These are phyloP conservation scores for Colletotrichum melonis DNA, from an alignment of 2,329 filamentous ascomycete species.

Conservation along the genomic window DNA sequence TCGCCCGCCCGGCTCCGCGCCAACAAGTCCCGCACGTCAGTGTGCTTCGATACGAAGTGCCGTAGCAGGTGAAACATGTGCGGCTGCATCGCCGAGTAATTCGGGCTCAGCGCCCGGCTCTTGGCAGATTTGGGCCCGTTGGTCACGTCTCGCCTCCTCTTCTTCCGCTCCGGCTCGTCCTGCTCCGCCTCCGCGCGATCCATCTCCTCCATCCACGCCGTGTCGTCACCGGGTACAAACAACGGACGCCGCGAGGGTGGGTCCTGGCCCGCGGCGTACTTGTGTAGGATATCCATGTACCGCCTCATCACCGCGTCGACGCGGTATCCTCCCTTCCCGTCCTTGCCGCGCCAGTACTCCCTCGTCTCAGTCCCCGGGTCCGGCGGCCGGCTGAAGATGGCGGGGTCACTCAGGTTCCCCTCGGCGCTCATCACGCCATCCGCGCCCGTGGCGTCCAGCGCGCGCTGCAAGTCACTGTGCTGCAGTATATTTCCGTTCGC, in stretches of 20 bases:
- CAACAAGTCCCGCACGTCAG: conserved; percentile 86
- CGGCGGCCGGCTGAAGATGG: conserved; percentile 81
- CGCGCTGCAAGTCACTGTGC: conserved; percentile 79
- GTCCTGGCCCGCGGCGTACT: conserved; percentile 74
- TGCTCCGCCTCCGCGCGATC: conserved; percentile 43
- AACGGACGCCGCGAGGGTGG: conserved; percentile 77
- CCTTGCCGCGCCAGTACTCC: conserved; percentile 87
- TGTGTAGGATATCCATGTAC: conserved; percentile 91
- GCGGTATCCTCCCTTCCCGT: conserved; percentile 86
- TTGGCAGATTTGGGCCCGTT: conserved; percentile 40
- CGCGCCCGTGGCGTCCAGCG: conserved; percentile 84
- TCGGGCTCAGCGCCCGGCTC: conserved; percentile 70
- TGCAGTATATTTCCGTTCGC: conserved; percentile 95
- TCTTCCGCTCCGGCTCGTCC: conserved; percentile 64
- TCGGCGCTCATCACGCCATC: conserved; percentile 97
- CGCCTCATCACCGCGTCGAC: conserved; percentile 88
- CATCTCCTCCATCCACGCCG: conserved; percentile 55
- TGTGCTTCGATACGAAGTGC: conserved; percentile 82
- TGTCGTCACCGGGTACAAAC: conserved; percentile 73
- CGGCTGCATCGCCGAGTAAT: conserved; percentile 84
- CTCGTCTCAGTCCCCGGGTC: conserved; percentile 65
- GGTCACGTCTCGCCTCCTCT: conserved; percentile 54
- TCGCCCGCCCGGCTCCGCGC: conserved; percentile 77
- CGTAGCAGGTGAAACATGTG: conserved; percentile 94
- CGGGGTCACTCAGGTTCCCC: conserved; percentile 92